Evolutionary conservation across 2,329 filamentous ascomycete species (phyloP), one percentile per base, ranked within the genome.

Genomic region (Coniochaeta hoffmannii): DNA sequence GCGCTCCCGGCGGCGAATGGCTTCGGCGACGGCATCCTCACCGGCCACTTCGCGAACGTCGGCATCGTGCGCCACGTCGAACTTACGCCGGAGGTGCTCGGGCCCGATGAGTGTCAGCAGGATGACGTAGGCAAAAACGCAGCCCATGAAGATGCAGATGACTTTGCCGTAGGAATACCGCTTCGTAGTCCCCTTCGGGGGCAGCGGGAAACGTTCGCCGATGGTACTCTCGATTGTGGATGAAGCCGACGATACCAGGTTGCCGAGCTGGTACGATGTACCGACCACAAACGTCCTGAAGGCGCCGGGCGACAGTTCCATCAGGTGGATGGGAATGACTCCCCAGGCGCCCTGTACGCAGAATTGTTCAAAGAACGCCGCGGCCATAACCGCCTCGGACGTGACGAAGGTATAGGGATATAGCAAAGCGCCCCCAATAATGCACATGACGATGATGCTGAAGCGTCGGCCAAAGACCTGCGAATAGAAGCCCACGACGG

Each of bases 81-180:
- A 81, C 60, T 73, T 77, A 60, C 76, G 72, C 32, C 71, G 66
- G 54, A 81, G 64, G 56, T 79, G 73, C 69, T 83, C 80, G 1
- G 80, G 80, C 0, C 87, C 87, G 3, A 89, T 44, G 10, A 89
- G 68, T 0, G 85, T 86, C 55, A 90, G 66, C 6, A 83, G 1
- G 35, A 85, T 76, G n/a, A 81, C 74, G 57, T 83, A 85, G 26
- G 65, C 78, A 62, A 81, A 96, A 1, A 95, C 90, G 62, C 87
- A 90, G 1, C 79, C 91, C 88, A 96, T 91, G 71, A 96, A 96
- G 65, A 95, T 94, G 66, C 86, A 90, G 60, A 96, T 93, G 10
- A 95, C 90, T 62, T 86, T 86, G 36, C 89, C 90, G 62, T 95
- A 95, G 57, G 89, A 74, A 68, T 87, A 90, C 3, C 87, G 75